Evolutionary conservation across 768 basidiomycete species (phyloP).

Genomic region (Coprinopsis marcescibilis): DNA sequence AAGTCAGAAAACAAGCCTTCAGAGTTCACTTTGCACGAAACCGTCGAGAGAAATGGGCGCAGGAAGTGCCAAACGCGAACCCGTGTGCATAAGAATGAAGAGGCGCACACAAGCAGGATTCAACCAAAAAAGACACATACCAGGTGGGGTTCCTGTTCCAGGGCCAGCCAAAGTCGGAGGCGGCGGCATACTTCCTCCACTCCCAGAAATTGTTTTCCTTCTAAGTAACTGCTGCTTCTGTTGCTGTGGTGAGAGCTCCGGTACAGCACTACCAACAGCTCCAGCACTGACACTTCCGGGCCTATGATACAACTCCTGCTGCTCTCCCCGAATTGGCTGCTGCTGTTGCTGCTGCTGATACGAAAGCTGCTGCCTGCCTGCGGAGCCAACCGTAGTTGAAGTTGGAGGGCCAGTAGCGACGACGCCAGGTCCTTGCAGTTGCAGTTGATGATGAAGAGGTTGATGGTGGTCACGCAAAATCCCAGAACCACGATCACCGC

Average conservation of each 20-base stretch:
- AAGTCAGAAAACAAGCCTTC: background rate
- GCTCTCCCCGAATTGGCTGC: background rate
- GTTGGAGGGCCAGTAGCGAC: background rate
- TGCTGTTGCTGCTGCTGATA: background rate
- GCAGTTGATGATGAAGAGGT: background rate
- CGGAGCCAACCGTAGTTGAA: background rate
- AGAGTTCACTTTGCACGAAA: background rate
- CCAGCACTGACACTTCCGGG: background rate
- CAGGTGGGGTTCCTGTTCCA: conserved; percentile 2
- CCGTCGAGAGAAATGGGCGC: too few species aligned
- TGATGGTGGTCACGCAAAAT: conserved; percentile 9
- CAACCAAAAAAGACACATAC: background rate
- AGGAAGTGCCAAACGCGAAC: too few species aligned
- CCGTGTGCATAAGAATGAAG: background rate
- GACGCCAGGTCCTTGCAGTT: conserved; percentile 6
- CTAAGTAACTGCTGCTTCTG: background rate
- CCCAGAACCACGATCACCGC: conserved; percentile 7
- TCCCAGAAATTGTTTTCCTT: conserved; percentile 3
- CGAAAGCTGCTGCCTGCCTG: background rate
- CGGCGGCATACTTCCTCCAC: background rate
- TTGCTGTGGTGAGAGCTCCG: conserved; percentile 1
- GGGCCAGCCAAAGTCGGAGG: background rate
- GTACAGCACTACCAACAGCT: background rate
- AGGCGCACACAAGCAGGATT: background rate
- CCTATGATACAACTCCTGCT: background rate